Conservation (phyloP, 2,329 filamentous ascomycete genomes). For the Grosmannia penicillata region DNA sequence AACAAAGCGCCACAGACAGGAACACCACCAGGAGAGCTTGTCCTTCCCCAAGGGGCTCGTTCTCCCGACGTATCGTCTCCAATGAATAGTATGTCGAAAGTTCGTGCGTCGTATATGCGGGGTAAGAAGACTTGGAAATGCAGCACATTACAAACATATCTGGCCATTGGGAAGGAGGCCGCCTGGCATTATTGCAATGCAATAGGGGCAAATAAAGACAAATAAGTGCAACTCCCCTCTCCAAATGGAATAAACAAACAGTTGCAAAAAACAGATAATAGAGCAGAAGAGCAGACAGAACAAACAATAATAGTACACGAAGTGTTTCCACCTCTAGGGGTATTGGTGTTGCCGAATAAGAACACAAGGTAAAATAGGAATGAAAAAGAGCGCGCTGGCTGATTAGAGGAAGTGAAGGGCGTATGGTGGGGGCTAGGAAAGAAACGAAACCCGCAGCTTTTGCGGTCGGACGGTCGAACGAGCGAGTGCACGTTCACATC, state of each 20-base stretch:
- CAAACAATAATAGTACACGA: constrained; percentile 4
- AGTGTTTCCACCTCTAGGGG: constrained; percentile 1
- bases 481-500: constrained; percentile 34
- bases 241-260: not conserved
- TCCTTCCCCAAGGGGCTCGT: not conserved
- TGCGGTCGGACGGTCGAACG: not conserved
- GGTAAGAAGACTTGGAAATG: not conserved
- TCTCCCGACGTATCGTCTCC: not conserved
- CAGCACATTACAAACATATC: not conserved
- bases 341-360: constrained; percentile 2
- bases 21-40: not conserved
- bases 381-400: not conserved
- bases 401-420: not conserved
- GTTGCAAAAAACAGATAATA: not conserved
- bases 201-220: not conserved
- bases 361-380: not conserved
- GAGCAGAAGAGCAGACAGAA: not conserved
- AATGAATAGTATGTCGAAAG: not conserved
- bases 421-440: not conserved
- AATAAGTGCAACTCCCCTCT: no score
- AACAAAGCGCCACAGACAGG: not conserved
- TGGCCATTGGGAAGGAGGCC: constrained; percentile 4
- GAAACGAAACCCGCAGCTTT: not conserved
- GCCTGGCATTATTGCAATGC: constrained; percentile 6
- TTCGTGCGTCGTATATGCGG: not conserved